phyloP scores from a whole-genome alignment of 2,329 filamentous ascomycete species.

The Pezizomycotina sp. region DNA sequence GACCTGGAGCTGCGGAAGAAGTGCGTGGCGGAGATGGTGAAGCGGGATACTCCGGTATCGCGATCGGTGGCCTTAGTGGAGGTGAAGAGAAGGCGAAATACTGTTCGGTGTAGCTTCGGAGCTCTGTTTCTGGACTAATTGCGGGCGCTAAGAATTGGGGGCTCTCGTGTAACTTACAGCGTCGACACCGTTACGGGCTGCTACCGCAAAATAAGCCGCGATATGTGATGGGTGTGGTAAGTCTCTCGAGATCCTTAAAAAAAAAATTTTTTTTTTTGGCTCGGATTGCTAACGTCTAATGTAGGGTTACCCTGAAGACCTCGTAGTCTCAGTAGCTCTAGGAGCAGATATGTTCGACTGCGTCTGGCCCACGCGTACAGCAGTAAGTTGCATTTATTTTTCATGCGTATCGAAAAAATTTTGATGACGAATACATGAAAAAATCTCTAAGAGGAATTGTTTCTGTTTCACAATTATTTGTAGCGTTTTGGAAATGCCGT shows the following conservation, averaged over 20 bases:
- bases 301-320: constrained; percentile 79
- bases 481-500: constrained; percentile 84
- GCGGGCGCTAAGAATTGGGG: too few species aligned
- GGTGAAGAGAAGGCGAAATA: constrained; percentile 90
- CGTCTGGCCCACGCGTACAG: constrained; percentile 93
- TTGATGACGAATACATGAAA: not conserved
- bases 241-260: constrained; percentile 20
- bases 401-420: constrained; percentile 1
- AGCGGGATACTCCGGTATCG: constrained; percentile 87
- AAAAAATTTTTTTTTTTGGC: not conserved
- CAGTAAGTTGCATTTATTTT: constrained; percentile 35
- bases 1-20: constrained; percentile 70
- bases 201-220: constrained; percentile 85
- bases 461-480: not conserved
- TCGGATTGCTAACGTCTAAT: constrained; percentile 3
- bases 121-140: not conserved
- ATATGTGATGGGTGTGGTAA: constrained; percentile 91
- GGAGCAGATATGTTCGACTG: constrained; percentile 99
- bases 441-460: not conserved
- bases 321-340: constrained; percentile 81
- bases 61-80: constrained; percentile 84
- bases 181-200: constrained; percentile 59
- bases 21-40: constrained; percentile 77
- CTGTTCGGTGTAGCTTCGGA: constrained; percentile 65
- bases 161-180: too few species aligned